Evolutionary conservation across 2,329 filamentous ascomycete genomes (phyloP).

Genomic region (Fusarium marasasianum): DNA sequence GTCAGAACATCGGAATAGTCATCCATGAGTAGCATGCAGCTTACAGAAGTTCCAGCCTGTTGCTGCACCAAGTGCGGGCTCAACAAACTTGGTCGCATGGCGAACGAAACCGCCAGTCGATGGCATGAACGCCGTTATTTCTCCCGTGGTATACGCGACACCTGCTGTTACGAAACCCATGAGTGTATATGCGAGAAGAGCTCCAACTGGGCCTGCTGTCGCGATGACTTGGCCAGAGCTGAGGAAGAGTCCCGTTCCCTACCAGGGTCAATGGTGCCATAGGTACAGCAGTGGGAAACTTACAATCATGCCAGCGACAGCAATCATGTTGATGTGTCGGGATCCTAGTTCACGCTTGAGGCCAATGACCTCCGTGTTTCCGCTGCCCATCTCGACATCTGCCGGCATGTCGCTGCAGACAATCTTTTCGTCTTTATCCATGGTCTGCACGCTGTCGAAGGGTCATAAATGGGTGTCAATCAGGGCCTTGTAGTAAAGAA

Average conservation of each 20-base stretch:
- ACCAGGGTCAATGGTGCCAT: too few relatives aligned
- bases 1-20: background rate
- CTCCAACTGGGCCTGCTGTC: background rate
- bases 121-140: background rate
- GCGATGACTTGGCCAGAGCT: background rate
- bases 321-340: background rate
- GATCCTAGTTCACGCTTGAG: background rate
- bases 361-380: background rate
- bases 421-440: background rate
- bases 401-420: background rate
- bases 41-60: background rate
- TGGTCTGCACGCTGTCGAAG: background rate
- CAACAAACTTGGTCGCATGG: background rate
- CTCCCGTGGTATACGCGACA: background rate
- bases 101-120: background rate
- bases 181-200: background rate
- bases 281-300: rapidly evolving
- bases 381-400: background rate
- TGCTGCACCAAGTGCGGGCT: background rate
- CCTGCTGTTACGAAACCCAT: background rate
- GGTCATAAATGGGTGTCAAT: too few relatives aligned
- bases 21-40: too few relatives aligned
- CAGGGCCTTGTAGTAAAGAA: rapidly evolving
- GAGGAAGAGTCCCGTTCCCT: background rate
- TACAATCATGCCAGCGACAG: background rate